phyloP scores from a whole-genome alignment of 345 rosid genomes.

The Salix exigua region DNA sequence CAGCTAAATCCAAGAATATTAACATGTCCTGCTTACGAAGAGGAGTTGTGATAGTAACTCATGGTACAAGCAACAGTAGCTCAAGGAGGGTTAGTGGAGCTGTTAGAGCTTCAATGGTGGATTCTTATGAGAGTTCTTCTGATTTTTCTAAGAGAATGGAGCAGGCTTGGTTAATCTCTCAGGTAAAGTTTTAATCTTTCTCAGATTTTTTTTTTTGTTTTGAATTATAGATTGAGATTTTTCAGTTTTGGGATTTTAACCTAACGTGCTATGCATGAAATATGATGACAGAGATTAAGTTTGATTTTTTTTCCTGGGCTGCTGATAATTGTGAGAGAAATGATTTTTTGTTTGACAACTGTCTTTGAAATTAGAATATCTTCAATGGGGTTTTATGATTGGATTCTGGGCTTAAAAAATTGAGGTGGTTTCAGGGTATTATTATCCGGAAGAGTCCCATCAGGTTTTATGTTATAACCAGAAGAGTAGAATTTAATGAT shows the following conservation, averaged over 20 bases:
- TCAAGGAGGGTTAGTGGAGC: conserved; percentile 15
- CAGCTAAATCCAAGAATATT: conserved; percentile 13
- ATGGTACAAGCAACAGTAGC: not conserved
- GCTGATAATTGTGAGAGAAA: not conserved
- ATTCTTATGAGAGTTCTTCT: conserved; percentile 69
- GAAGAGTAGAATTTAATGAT: not conserved
- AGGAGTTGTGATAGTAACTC: conserved; percentile 19
- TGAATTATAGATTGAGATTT: not conserved
- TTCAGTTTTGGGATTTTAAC: not conserved
- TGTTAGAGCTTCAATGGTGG: conserved; percentile 61
- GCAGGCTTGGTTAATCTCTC: conserved; percentile 83
- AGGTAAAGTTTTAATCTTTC: conserved; percentile 34
- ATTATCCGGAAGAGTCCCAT: not conserved
- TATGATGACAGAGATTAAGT: not conserved
- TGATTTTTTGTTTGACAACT: not conserved
- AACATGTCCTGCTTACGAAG: conserved; percentile 14
- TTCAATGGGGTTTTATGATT: not conserved
- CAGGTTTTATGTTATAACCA: not conserved
- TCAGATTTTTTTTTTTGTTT: not conserved
- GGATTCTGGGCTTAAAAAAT: not conserved
- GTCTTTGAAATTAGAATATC: too few relatives aligned
- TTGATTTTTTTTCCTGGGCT: not conserved
- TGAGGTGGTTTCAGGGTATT: not conserved
- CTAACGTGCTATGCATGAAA: not conserved
- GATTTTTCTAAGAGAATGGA: conserved; percentile 78